Evolutionary conservation across 2,329 filamentous ascomycete genomes (phyloP), one percentile per base, ranked within the genome.

Genomic region (Botrytis elliptica): DNA sequence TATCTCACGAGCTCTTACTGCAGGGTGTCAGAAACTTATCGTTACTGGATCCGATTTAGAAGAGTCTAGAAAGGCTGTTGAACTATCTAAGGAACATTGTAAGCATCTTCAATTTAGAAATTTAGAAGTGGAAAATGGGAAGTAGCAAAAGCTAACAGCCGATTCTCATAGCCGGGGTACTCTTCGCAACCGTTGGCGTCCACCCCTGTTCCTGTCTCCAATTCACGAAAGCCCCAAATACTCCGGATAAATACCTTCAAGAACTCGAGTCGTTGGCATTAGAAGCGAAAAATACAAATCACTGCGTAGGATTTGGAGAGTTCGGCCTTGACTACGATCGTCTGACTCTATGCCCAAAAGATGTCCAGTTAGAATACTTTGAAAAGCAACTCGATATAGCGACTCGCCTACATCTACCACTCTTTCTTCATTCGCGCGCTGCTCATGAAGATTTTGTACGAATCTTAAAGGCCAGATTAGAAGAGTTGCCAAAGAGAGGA

Each of bases 271-370:
- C 84, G 10, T 85, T 98, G 3, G 89, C 95, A 6, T 80, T 87
- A 3, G 83, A 89, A 52, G 88, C 82, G 4, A 81, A 83, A 77
- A 81, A 83, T 67, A 81, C 82, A 18, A 87, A 76, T 72, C 40
- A 76, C 42, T 74, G 82, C 59, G 91, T 93, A 1, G 95, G 96
- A 10, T 94, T 98, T 81, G 96, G 96, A 67, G 96, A 99, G 83
- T 94, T 99, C 75, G 96, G 96, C 2, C 91, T 99, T 6, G 96
- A 99, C 84, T 99, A 98, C 81, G 96, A 99, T 84, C 90, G 96
- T 2, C 85, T 99, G 52, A 92, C 93, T 79, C 91, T 95, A 79
- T 94, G 93, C 80, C 89, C 91, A 57, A 93, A 91, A 79, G 90
- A 91, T 38, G 88, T 91, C 25, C 96, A 99, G 82, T 85, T 95